Conservation (phyloP, 306 rosid species). For the Urtica urens region DNA sequence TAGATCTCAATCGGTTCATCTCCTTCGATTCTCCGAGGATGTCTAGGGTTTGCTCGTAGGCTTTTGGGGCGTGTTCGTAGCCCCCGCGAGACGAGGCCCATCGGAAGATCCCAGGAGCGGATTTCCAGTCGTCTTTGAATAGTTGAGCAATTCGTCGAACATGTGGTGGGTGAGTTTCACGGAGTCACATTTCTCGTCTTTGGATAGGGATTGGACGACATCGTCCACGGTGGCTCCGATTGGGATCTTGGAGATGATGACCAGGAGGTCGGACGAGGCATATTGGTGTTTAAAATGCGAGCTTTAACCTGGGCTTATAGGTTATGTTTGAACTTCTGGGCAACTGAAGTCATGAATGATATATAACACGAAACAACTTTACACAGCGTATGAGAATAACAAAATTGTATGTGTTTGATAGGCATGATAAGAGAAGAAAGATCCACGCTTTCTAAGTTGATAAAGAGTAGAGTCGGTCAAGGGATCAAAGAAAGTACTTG, state of each 20-base stretch:
- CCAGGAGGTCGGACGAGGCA: constrained; percentile 35
- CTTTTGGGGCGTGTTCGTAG: constrained; percentile 34
- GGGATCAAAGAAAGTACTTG: too few species aligned
- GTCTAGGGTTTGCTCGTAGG: constrained; percentile 54
- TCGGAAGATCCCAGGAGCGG: constrained; percentile 68
- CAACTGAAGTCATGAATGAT: constrained; percentile 1
- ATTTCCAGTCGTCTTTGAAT: constrained; percentile 77
- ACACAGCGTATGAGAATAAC: too few species aligned
- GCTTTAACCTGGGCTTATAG: constrained; percentile 11
- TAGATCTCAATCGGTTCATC: constrained; percentile 38
- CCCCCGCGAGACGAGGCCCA: constrained; percentile 50
- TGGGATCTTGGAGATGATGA: constrained; percentile 36
- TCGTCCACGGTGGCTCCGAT: constrained; percentile 45
- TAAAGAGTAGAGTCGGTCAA: too few species aligned
- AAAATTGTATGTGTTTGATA: too few species aligned
- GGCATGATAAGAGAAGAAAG: too few species aligned
- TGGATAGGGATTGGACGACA: constrained; percentile 31
- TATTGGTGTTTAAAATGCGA: constrained; percentile 10
- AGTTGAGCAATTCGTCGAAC: constrained; percentile 37
- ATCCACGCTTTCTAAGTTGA: too few species aligned
- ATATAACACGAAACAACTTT: too few species aligned
- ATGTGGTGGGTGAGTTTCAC: constrained; percentile 33
- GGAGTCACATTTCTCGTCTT: constrained; percentile 32
- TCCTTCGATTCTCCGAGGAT: constrained; percentile 69
- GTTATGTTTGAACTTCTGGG: constrained; percentile 4